These are phyloP conservation scores for Botrytis porri DNA, from an alignment of 2,329 filamentous ascomycete species.

Conservation along the genomic window DNA sequence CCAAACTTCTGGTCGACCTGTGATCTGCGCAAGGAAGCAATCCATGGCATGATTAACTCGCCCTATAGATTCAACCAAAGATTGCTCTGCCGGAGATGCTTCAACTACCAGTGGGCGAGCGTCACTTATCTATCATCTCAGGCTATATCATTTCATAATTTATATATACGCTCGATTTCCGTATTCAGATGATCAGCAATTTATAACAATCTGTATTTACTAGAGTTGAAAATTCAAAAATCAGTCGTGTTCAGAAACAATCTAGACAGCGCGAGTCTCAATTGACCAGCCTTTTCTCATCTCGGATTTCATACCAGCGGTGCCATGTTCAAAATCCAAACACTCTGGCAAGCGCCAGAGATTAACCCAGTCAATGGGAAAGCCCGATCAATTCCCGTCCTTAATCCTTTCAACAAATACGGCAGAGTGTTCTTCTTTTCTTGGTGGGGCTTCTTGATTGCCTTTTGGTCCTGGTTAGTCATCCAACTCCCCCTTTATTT, in stretches of 20 bases:
- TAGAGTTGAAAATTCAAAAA: not conserved
- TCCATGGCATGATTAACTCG: not conserved
- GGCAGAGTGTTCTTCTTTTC: slow-evolving; percentile 89
- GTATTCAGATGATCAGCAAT: not conserved
- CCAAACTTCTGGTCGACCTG: not conserved
- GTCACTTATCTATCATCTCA: not conserved
- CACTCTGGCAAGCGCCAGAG: slow-evolving; percentile 35
- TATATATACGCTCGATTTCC: slow-evolving; percentile 1
- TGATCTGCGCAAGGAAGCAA: not conserved
- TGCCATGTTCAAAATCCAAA: slow-evolving; percentile 27
- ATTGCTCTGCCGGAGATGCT: slow-evolving; percentile 12
- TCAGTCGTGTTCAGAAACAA: not conserved
- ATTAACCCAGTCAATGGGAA: slow-evolving; percentile 78
- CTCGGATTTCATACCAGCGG: not conserved
- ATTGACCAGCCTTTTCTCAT: not conserved
- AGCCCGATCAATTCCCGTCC: slow-evolving; percentile 71
- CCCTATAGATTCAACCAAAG: not conserved
- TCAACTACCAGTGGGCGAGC: not conserved
- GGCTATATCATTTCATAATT: not conserved
- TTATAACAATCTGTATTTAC: not conserved
- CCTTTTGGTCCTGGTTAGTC: slow-evolving; percentile 82
- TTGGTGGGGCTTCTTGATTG: slow-evolving; percentile 81
- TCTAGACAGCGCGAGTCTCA: not conserved
- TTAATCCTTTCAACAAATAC: slow-evolving; percentile 77
- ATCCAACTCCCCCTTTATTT: slow-evolving; percentile 21